Base-by-base conservation (phyloP, 1,139 yeast genomes). In the Suzukiozyma palmioleophila region DNA sequence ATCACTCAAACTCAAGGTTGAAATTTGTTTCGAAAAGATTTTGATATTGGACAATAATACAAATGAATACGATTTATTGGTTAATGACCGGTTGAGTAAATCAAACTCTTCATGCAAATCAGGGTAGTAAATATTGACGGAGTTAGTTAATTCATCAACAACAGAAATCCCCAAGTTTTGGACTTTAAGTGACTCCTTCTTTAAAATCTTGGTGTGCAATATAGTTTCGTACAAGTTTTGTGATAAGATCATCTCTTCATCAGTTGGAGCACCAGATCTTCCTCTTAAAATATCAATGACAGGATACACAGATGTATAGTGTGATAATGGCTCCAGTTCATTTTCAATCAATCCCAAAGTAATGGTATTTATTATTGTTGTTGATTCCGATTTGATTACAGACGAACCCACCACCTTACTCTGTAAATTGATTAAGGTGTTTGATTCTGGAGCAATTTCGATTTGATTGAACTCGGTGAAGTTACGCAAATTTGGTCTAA, bases 171-270 rank as follows among this genome's bases (percentile, higher is more conserved):
- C 87, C 27, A 42, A 35, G 36, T 80, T 69, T 10, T 64, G 58
- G 3, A 80, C 73, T 34, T 59, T 60, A 25, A 83, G 60, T 5
- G 78, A 59, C 8, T 62, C 56, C 35, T 64, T 61, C 3, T 77
- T 67, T 25, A 85, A 59, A 14, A 82, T 46, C 37, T 77, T 76
- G 14, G 82, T 71, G 48, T 77, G 80, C 40, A 77, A 60, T 12
- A 84, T 55, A 3, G 72, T 61, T 49, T 86, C 87, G 52, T 77
- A 79, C 26, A 87, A 53, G 43, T 70, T 69, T 57, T 87, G 95
- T 3, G 95, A 79, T 26, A 86, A 55, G 25, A 77, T 79, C 85
- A 87, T 88, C 59, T 90, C 97, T 62, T 90, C 97, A 49, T 83
- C 89, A 1, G 94, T 81, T 16, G 97, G 97, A 2, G 92, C 88